Evolutionary conservation across 2,329 filamentous ascomycete species (phyloP).

Genomic region (Colletotrichum sp.): DNA sequence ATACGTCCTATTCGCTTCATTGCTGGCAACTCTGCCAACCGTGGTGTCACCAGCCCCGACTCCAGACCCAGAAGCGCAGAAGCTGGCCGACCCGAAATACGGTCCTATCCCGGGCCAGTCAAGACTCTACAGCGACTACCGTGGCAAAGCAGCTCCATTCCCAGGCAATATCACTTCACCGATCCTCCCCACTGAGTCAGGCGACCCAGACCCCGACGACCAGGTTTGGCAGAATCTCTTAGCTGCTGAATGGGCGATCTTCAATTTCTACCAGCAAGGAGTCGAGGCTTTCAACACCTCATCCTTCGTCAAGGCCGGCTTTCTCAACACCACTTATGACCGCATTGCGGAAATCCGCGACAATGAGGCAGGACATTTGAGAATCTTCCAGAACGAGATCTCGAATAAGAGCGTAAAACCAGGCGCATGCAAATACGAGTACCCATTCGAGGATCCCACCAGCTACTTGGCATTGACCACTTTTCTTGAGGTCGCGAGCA

Average conservation of each 20-base stretch:
- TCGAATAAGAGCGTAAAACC: conserved; percentile 45
- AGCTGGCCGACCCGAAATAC: not conserved
- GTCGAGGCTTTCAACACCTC: conserved; percentile 42
- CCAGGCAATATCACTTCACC: not conserved
- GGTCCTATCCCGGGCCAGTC: not conserved
- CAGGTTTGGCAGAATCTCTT: conserved; percentile 49
- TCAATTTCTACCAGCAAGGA: conserved; percentile 43
- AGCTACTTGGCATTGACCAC: conserved; percentile 30
- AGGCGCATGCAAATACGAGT: not conserved
- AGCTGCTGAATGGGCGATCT: conserved; percentile 49
- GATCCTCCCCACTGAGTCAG: not conserved
- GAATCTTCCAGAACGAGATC: conserved; percentile 48
- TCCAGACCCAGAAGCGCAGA: not conserved
- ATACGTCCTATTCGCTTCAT: not conserved
- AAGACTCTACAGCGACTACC: not conserved
- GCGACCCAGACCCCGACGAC: conserved; percentile 39
- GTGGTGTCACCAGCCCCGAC: not conserved
- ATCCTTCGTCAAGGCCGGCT: not conserved
- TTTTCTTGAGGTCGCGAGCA: conserved; percentile 39
- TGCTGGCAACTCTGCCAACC: not conserved
- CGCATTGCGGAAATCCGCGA: conserved; percentile 36
- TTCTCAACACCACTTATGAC: conserved; percentile 23
- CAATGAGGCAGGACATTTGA: conserved; percentile 49
- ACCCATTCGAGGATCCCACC: not conserved
- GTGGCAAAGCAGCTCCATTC: not conserved